Percentiles rank a stretch among this genome's conserved stretches.
These are phyloP conservation scores for Stachybotrys chartarum DNA, from an alignment of 2,329 filamentous ascomycete genomes.

Conservation along the genomic window DNA sequence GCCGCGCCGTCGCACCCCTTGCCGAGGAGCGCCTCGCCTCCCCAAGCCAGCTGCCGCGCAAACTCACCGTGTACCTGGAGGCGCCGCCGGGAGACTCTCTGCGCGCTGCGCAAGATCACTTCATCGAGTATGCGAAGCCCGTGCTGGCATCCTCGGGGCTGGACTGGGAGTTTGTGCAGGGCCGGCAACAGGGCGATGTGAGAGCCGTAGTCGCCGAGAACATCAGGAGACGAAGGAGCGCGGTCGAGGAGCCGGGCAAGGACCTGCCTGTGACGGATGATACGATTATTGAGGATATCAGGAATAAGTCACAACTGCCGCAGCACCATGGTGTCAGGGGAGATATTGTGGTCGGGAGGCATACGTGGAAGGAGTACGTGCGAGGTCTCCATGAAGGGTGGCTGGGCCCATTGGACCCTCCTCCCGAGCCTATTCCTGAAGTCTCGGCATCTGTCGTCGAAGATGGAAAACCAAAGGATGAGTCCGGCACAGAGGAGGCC, in stretches of 20 bases:
- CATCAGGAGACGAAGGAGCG: slow-evolving; percentile 64
- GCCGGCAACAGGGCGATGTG: slow-evolving; percentile 86
- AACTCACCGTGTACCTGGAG: slow-evolving; percentile 78
- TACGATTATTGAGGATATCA: slow-evolving; percentile 53
- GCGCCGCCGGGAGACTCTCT: slow-evolving; percentile 83
- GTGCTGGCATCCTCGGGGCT: slow-evolving; percentile 81
- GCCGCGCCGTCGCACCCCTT: slow-evolving; percentile 75
- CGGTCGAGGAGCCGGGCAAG: slow-evolving; percentile 45
- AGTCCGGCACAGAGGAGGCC: slow-evolving; percentile 23
- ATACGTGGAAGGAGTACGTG: slow-evolving; percentile 97
- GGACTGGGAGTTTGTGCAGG: slow-evolving; percentile 95
- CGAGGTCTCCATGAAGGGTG: slow-evolving; percentile 92
- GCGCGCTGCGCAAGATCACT: slow-evolving; percentile 83
- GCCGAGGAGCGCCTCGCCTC: slow-evolving; percentile 64
- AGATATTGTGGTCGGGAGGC: slow-evolving; percentile 81
- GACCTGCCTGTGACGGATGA: slow-evolving; percentile 40
- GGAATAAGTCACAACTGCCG: slow-evolving; percentile 58
- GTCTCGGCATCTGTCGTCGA: slow-evolving; percentile 15
- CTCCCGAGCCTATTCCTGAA: slow-evolving; percentile 27
- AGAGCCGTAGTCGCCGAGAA: slow-evolving; percentile 79
- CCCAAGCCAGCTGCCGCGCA: slow-evolving; percentile 68
- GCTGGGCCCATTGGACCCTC: slow-evolving; percentile 74
- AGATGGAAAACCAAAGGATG: slow-evolving; percentile 13
- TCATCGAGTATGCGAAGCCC: slow-evolving; percentile 92
- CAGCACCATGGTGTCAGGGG: slow-evolving; percentile 70